Base-by-base conservation (phyloP, 345 rosid genomes). In the Durio zibethinus region DNA sequence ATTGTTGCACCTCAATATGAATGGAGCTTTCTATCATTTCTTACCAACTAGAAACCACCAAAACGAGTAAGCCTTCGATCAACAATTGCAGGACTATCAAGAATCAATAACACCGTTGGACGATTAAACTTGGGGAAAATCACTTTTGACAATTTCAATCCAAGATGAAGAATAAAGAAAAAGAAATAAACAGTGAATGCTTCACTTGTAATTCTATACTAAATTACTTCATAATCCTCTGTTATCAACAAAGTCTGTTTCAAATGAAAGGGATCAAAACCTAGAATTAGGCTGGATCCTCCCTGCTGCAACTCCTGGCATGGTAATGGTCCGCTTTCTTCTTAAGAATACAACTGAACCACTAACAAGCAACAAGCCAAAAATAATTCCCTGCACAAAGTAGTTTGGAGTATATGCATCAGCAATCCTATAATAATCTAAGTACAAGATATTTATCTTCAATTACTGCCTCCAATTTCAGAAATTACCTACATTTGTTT, bases 271-370 rank as follows among this genome's bases (percentile, higher is more conserved):
- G 25, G 20, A 73, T 82, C 57, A 91, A 83, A 91, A 92, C 82
- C 98, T 87, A 12, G 92, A 77, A 72, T 84, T 91, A 74, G 85
- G 82, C 48, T 89, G 90, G 48, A 85, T 79, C 87, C 98, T 90
- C 60, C 86, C 90, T 10, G 72, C 68, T 62, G 87, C 91, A 54
- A 82, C 91, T 54, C 92, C 97, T 10, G 89, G 69, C 90, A 84
- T 85, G 7, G 88, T 70, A 67, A 78, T 75, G 3, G 81, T 71
- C 61, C 76, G 89, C 84, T 82, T 94, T 88, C 84, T 91, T 75
- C 92, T 82, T 20, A 80, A 76, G 86, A 91, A 95, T 64, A 95
- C 84, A 10, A 77, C 80, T 0, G 97, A 78, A 36, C 94, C 91
- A n/a, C 96, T 95, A 6, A 87, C 47, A 1, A 90, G 65, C 18